Conservation (phyloP, 139 green algal species). For the Yamagishiella unicocca region DNA sequence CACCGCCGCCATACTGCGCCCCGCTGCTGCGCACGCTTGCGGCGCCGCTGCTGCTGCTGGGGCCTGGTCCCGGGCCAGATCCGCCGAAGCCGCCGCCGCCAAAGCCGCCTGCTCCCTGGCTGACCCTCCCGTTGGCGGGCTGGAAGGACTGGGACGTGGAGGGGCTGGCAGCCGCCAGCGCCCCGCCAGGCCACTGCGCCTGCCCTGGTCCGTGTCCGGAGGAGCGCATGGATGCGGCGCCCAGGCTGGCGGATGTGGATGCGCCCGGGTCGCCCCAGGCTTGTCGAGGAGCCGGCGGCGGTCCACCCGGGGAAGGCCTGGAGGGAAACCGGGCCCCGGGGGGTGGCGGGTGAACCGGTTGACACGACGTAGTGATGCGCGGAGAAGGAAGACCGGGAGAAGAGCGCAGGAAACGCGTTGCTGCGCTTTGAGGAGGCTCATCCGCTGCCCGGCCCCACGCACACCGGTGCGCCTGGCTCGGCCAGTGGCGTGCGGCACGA, state of each 20-base stretch:
- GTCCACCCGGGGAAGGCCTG: not conserved
- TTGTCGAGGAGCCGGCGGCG: conserved; percentile 9
- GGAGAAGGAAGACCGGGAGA: not conserved
- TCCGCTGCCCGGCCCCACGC: too few species aligned
- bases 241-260: conserved; percentile 1
- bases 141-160: conserved; percentile 6
- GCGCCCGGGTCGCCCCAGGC: conserved; percentile 28
- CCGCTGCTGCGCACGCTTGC: not conserved
- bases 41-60: not conserved
- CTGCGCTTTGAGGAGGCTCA: too few species aligned
- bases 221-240: not conserved
- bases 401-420: not conserved
- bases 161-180: not conserved
- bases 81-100: not conserved
- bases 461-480: too few species aligned
- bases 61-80: not conserved
- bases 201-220: not conserved
- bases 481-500: too few species aligned
- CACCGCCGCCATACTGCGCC: not conserved
- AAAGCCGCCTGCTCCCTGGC: not conserved
- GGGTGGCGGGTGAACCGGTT: not conserved
- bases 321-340: not conserved
- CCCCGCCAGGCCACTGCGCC: not conserved
- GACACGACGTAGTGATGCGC: not conserved
- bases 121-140: not conserved